Percentiles rank a stretch among this genome's conserved stretches.
Conservation (phyloP, 163 green algal species). For the Chlamydomonas reinhardtii region DNA sequence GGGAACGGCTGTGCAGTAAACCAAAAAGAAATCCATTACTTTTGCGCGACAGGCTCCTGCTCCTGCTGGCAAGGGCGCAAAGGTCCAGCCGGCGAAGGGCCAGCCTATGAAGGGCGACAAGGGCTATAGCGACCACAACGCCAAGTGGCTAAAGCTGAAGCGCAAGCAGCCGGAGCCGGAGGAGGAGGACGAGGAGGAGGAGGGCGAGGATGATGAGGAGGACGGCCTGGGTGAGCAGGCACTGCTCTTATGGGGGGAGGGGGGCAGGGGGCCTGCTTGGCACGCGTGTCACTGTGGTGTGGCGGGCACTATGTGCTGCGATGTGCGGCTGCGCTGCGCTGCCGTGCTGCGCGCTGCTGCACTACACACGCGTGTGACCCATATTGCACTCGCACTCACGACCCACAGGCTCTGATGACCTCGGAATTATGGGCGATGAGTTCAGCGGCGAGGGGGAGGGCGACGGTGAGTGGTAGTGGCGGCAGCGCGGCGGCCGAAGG, state of each 20-base stretch:
- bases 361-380: no score
- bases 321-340: neutral
- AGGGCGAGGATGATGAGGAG: neutral
- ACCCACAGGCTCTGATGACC: slow-evolving; percentile 42
- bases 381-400: no score
- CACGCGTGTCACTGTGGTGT: no score
- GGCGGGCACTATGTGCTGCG: no score
- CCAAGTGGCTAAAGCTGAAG: slow-evolving; percentile 83
- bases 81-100: neutral
- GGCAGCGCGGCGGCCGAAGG: no score
- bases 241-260: no score
- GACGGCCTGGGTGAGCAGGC: neutral
- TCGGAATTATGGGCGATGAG: slow-evolving; percentile 60
- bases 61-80: neutral
- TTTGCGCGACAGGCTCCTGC: neutral
- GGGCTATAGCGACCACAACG: slow-evolving; percentile 83
- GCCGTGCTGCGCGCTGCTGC: no score
- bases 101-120: neutral
- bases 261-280: slow-evolving; percentile 4
- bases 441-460: slow-evolving; percentile 49
- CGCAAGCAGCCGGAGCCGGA: slow-evolving; percentile 42
- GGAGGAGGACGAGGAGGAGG: slow-evolving; percentile 39
- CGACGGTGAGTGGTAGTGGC: slow-evolving; percentile 10
- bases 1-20: neutral
- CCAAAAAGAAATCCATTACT: no score